Conservation (phyloP, 371 early-diverging fungal species). For the Phascolomyces articulosus region DNA sequence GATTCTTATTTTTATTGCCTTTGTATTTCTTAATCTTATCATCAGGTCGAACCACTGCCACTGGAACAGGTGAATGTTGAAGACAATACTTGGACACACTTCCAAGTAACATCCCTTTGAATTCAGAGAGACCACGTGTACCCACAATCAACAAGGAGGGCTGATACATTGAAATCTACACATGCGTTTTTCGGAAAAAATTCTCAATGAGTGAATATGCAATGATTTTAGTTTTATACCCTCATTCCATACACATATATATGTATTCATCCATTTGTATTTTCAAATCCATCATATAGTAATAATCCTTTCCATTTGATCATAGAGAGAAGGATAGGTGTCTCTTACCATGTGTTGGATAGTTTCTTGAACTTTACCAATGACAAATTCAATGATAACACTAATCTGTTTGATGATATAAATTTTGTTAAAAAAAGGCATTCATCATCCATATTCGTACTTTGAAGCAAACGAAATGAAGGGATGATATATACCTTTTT, state of each 20-base stretch:
- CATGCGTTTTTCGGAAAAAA: neutral
- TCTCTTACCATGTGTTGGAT: constrained; percentile 64
- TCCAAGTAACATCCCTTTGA: constrained; percentile 60
- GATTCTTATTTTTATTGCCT: constrained; percentile 33
- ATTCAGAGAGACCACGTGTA: constrained; percentile 57
- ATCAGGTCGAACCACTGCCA: constrained; percentile 60
- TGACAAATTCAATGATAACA: constrained; percentile 60
- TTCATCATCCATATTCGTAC: no score
- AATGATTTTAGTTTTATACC: no score
- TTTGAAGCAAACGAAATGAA: no score
- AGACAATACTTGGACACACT: constrained; percentile 64
- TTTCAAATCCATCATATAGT: no score
- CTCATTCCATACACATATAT: neutral
- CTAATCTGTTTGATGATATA: constrained; percentile 58
- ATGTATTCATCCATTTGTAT: no score
- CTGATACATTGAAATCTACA: constrained; percentile 57
- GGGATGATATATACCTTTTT: constrained; percentile 30
- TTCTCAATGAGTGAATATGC: no score
- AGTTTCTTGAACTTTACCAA: constrained; percentile 66
- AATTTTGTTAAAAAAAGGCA: no score
- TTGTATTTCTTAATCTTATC: constrained; percentile 54
- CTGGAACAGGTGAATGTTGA: constrained; percentile 62
- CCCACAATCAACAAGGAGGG: constrained; percentile 65
- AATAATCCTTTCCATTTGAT: no score
- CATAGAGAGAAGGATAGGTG: no score